These are phyloP conservation scores for Termitomyces sp. DNA, from an alignment of 768 basidiomycete genomes.

Conservation along the genomic window DNA sequence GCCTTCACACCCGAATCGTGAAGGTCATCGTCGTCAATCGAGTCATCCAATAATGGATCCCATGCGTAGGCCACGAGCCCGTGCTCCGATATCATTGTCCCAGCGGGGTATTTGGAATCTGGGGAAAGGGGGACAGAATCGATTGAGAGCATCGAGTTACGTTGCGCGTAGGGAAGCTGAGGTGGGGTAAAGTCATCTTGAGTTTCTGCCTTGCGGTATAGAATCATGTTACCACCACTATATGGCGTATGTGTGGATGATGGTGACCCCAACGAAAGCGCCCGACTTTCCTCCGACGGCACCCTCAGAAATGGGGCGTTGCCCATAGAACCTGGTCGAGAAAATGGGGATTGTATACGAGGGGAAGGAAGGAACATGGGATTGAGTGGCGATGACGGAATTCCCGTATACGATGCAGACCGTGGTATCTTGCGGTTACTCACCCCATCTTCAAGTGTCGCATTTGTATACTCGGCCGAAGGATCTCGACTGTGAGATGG, in stretches of 20 bases:
- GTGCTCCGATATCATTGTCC: slow-evolving; percentile 19
- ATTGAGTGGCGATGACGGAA: slow-evolving; percentile 15
- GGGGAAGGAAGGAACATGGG: slow-evolving; percentile 8
- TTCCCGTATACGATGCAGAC: slow-evolving; percentile 8
- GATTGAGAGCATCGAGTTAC: slow-evolving; percentile 29
- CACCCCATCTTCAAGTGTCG: neutral
- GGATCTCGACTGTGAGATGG: neutral
- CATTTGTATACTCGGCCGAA: neutral
- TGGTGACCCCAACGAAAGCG: slow-evolving; percentile 6
- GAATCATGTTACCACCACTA: slow-evolving; percentile 30
- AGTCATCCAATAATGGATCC: slow-evolving; percentile 41
- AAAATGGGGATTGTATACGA: slow-evolving; percentile 15
- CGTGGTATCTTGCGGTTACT: slow-evolving; percentile 7
- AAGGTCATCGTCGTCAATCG: slow-evolving; percentile 51
- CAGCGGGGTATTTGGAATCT: slow-evolving; percentile 66
- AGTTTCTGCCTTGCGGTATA: slow-evolving; percentile 30
- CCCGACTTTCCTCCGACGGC: slow-evolving; percentile 20
- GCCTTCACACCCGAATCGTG: slow-evolving; percentile 43
- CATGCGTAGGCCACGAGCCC: slow-evolving; percentile 62
- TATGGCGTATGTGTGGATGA: neutral
- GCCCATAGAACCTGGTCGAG: slow-evolving; percentile 15
- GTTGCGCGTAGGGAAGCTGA: slow-evolving; percentile 17
- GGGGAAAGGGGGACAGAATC: slow-evolving; percentile 48
- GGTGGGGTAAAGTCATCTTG: slow-evolving; percentile 31
- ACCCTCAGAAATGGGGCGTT: slow-evolving; percentile 15